A percentile compares a stretch with the other conserved stretches of the same genome.
These are phyloP conservation scores for Phytopythium montanum DNA, from an alignment of 352 stramenopile species.

Conservation along the genomic window DNA sequence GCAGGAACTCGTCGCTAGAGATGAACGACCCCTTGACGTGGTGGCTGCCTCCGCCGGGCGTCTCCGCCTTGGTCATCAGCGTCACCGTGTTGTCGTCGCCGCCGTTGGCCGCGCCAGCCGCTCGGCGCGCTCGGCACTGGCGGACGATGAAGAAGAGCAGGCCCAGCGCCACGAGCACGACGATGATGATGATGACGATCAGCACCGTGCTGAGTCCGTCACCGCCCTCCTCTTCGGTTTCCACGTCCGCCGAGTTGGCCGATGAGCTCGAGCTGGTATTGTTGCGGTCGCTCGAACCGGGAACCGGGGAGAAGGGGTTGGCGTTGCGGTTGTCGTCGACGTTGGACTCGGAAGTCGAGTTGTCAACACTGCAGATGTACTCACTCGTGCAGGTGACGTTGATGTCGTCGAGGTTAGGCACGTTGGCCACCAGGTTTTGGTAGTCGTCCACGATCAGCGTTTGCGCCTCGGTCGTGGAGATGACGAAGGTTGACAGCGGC, in stretches of 20 bases:
- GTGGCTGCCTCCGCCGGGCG: conserved; percentile 12
- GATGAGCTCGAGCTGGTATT: neutral
- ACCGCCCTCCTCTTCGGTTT: neutral
- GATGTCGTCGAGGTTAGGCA: neutral
- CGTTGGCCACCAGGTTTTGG: neutral
- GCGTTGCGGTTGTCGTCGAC: neutral
- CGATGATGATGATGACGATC: conserved; percentile 46
- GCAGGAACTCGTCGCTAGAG: conserved; percentile 63
- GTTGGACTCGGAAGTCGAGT: neutral
- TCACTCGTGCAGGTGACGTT: neutral
- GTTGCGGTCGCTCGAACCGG: neutral
- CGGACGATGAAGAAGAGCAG: conserved; percentile 39
- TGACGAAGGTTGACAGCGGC: neutral
- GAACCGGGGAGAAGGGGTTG: neutral
- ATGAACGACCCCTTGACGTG: conserved; percentile 49
- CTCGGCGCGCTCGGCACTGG: conserved; percentile 26
- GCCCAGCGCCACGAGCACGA: conserved; percentile 28
- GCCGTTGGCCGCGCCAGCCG: conserved; percentile 7
- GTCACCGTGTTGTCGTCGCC: conserved; percentile 31
- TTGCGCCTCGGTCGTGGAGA: neutral
- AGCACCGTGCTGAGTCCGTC: conserved; percentile 33
- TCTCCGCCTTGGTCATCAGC: conserved; percentile 45
- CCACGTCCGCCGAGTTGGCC: too few relatives aligned
- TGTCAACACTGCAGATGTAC: neutral
- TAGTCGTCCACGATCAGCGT: neutral